Percentiles rank a stretch among this genome's conserved stretches.
Evolutionary conservation across 2,329 filamentous ascomycete species (phyloP).

Genomic region (Penicillium brasilianum): DNA sequence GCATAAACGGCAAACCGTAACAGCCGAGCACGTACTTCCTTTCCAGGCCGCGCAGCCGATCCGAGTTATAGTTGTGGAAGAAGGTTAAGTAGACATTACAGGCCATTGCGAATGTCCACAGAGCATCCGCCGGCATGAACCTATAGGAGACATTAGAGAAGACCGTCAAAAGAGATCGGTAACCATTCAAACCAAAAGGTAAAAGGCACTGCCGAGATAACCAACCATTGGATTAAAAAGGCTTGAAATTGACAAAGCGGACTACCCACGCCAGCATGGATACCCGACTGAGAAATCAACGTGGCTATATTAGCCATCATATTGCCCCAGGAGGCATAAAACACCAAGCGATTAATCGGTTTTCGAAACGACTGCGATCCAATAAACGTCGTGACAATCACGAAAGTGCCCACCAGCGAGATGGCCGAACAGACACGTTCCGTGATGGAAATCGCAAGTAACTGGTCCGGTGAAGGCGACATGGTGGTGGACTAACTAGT

Average conservation of each 20-base stretch:
- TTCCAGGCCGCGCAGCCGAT: constrained; percentile 69
- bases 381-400: constrained; percentile 74
- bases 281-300: constrained; percentile 69
- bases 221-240: constrained; percentile 82
- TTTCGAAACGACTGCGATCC: constrained; percentile 75
- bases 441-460: constrained; percentile 63
- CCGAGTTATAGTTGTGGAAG: constrained; percentile 72
- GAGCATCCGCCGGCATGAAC: constrained; percentile 77
- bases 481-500: constrained; percentile 28
- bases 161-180: neutral
- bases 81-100: constrained; percentile 83
- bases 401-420: constrained; percentile 71
- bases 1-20: constrained; percentile 74
- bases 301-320: constrained; percentile 78
- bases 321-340: constrained; percentile 83
- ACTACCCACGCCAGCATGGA: constrained; percentile 55
- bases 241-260: constrained; percentile 76
- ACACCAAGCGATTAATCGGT: constrained; percentile 84
- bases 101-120: constrained; percentile 82
- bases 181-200: neutral
- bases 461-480: constrained; percentile 42
- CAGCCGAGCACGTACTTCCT: constrained; percentile 71
- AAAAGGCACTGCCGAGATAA: constrained; percentile 16
- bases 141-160: constrained; percentile 46
- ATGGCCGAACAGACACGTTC: constrained; percentile 73